Evolutionary conservation across 345 rosid genomes (phyloP).

Genomic region (Trapa bicornis): DNA sequence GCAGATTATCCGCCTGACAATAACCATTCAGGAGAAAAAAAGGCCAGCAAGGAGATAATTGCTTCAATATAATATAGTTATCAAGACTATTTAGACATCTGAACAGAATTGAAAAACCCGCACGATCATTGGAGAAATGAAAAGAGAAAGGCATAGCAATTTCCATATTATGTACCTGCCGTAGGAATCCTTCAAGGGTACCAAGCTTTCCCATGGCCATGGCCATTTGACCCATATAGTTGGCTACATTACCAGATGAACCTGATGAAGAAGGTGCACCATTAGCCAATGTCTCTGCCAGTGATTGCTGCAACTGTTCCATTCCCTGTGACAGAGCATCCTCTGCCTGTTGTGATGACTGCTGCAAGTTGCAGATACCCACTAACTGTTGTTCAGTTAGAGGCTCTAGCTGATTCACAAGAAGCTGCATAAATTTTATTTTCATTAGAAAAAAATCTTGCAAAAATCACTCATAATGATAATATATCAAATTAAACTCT

Average conservation of each 20-base stretch:
- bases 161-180: conserved; percentile 27
- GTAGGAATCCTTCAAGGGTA: conserved; percentile 39
- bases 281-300: conserved; percentile 38
- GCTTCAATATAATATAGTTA: background rate
- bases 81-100: no score
- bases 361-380: conserved; percentile 33
- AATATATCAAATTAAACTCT: no score
- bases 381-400: conserved; percentile 36
- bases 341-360: conserved; percentile 41
- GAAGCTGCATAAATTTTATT: conserved; percentile 27
- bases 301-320: conserved; percentile 82
- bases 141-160: background rate
- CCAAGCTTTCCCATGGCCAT: conserved; percentile 94
- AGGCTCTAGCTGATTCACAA: conserved; percentile 35
- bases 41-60: background rate
- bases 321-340: conserved; percentile 43
- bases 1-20: conserved; percentile 55
- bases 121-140: background rate
- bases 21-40: background rate
- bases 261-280: conserved; percentile 30
- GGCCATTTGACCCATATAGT: conserved; percentile 66
- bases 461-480: no score
- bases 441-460: background rate
- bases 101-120: background rate
- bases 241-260: conserved; percentile 34